Evolutionary conservation across 2,329 filamentous ascomycete genomes (phyloP).

Genomic region (Diaporthe aspalathi): DNA sequence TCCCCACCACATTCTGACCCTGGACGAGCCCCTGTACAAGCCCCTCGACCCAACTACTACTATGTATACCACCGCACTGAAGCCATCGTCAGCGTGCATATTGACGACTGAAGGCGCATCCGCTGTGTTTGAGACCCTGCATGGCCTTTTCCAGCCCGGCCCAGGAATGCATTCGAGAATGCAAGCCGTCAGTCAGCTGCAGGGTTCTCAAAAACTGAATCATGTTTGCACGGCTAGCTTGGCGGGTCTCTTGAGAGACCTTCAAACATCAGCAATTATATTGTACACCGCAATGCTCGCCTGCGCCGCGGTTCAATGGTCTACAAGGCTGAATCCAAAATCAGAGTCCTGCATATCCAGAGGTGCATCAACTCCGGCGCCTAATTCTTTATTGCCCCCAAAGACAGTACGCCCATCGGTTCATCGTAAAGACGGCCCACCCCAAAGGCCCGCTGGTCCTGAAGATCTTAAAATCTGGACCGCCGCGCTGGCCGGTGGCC

Average conservation of each 20-base stretch:
- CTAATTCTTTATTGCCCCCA: not conserved
- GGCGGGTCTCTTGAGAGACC: not conserved
- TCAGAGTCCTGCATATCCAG: not conserved
- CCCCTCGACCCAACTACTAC: no score
- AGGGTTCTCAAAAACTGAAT: not conserved
- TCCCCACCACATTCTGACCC: not conserved
- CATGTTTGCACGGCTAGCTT: not conserved
- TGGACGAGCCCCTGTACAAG: not conserved
- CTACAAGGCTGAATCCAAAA: not conserved
- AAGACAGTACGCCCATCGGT: not conserved
- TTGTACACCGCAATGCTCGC: not conserved
- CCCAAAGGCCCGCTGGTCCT: not conserved
- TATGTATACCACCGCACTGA: no score
- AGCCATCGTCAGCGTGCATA: conserved; percentile 33
- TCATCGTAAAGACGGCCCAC: not conserved
- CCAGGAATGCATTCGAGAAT: not conserved
- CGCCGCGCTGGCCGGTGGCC: conserved; percentile 18
- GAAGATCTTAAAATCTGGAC: conserved; percentile 27
- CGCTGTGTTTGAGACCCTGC: not conserved
- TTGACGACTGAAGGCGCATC: not conserved
- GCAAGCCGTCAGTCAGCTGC: not conserved
- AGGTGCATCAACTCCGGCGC: not conserved
- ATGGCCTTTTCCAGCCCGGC: not conserved
- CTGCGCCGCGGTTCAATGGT: not conserved
- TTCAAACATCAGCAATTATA: no score